Conservation (phyloP, 495 filamentous ascomycete genomes). For the Podospora sp. region DNA sequence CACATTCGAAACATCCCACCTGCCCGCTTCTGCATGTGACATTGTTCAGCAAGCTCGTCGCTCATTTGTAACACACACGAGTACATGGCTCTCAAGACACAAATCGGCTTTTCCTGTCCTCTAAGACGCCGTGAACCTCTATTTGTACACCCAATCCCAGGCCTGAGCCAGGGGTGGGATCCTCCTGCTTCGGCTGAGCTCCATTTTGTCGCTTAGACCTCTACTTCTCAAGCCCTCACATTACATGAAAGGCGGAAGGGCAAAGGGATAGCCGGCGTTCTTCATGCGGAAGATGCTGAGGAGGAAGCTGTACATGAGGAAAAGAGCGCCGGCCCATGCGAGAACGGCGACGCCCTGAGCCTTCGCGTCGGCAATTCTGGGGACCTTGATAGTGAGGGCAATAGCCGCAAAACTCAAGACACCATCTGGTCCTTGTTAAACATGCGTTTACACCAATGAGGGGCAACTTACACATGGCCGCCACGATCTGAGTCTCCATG, state of each 20-base stretch:
- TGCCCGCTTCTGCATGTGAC: not conserved
- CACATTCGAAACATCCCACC: too few relatives aligned
- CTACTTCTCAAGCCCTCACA: not conserved
- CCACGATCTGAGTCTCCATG: conserved; percentile 93
- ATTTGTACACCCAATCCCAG: conserved; percentile 6
- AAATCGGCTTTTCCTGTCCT: conserved; percentile 6
- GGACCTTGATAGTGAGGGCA: conserved; percentile 85
- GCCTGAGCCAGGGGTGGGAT: not conserved
- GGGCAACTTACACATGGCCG: conserved; percentile 82
- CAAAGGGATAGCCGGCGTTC: conserved; percentile 95
- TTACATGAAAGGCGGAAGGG: conserved; percentile 80
- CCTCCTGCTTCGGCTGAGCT: not conserved
- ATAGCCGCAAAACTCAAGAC: conserved; percentile 91
- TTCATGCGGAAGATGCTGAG: conserved; percentile 92
- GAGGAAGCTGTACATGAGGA: conserved; percentile 89
- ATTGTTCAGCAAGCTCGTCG: not conserved
- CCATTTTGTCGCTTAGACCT: not conserved
- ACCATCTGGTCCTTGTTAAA: conserved; percentile 66
- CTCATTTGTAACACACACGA: not conserved
- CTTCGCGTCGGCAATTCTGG: conserved; percentile 75
- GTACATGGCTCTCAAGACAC: not conserved
- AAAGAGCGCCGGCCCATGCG: conserved; percentile 76
- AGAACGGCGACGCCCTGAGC: conserved; percentile 80
- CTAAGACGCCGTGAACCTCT: conserved; percentile 12
- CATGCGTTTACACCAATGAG: not conserved